phyloP scores from a whole-genome alignment of 2,329 filamentous ascomycete genomes.

The Colletotrichum coccodes region DNA sequence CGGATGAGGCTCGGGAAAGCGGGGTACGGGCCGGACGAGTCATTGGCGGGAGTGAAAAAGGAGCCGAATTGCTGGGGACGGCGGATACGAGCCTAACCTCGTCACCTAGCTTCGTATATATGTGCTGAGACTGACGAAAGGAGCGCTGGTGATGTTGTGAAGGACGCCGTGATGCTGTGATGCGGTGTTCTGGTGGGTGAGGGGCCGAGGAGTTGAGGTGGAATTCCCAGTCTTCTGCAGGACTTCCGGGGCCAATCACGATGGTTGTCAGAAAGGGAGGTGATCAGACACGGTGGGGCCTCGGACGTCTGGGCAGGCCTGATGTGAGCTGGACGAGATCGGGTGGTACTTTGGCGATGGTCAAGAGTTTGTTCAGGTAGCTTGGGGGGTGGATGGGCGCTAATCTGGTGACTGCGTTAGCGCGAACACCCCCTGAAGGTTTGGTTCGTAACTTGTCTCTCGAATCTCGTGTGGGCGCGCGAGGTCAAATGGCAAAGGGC shows the following conservation, averaged over 20 bases:
- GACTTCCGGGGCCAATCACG: conserved; percentile 16
- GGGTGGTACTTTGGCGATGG: background rate
- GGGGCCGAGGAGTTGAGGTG: background rate
- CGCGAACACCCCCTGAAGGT: conserved; percentile 21
- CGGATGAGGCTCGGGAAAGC: conserved; percentile 15
- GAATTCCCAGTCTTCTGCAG: background rate
- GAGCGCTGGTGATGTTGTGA: background rate
- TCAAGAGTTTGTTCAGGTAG: conserved; percentile 4
- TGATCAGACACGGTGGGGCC: background rate
- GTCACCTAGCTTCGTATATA: background rate
- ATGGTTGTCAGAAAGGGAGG: background rate
- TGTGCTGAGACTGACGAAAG: background rate
- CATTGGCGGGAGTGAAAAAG: conserved; percentile 1
- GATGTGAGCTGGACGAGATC: background rate
- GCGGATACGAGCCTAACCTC: background rate
- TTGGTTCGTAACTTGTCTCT: conserved; percentile 2
- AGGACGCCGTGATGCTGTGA: background rate
- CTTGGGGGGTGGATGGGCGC: background rate
- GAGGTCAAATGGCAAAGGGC: background rate
- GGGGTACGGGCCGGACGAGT: conserved; percentile 26
- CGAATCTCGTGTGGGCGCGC: background rate
- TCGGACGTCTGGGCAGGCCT: conserved; percentile 1
- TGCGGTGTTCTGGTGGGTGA: background rate
- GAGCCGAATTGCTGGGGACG: background rate
- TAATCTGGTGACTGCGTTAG: conserved; percentile 13